phyloP scores from a whole-genome alignment of 2,329 filamentous ascomycete genomes.

The Coniochaeta prunicola region DNA sequence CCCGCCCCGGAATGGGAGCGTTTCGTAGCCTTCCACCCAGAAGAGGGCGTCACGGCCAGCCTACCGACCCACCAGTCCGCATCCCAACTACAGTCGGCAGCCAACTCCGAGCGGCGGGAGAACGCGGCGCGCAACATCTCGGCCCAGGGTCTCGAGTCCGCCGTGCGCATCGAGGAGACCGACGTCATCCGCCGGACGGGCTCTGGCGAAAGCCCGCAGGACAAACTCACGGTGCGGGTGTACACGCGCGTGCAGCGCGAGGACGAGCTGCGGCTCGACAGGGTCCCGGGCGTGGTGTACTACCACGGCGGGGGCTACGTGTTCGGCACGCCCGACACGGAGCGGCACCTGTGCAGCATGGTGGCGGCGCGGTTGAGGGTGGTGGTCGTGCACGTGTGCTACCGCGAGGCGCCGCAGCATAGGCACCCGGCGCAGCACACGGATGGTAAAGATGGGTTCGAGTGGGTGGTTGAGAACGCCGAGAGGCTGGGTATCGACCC shows the following conservation, averaged over 20 bases:
- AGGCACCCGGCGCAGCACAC: background rate
- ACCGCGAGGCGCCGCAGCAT: slow-evolving; percentile 1
- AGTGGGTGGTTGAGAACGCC: background rate
- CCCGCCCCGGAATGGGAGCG: background rate
- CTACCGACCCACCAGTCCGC: background rate
- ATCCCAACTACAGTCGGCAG: background rate
- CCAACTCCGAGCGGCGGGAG: background rate
- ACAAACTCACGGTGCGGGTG: background rate
- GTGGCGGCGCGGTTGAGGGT: background rate
- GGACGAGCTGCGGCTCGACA: background rate
- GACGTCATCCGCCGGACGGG: background rate
- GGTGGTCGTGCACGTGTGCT: background rate
- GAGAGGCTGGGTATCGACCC: background rate
- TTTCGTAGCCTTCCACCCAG: background rate
- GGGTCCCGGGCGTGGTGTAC: background rate
- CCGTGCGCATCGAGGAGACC: background rate
- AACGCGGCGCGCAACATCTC: background rate
- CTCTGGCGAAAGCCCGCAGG: background rate
- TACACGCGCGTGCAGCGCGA: background rate
- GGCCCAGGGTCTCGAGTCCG: background rate
- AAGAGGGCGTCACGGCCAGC: background rate
- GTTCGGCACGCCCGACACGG: background rate
- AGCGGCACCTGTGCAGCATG: background rate
- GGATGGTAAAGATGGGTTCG: background rate
- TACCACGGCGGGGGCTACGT: background rate